Conservation (phyloP, 1,139 yeast species). For the Sugiyamaella castrensis region DNA sequence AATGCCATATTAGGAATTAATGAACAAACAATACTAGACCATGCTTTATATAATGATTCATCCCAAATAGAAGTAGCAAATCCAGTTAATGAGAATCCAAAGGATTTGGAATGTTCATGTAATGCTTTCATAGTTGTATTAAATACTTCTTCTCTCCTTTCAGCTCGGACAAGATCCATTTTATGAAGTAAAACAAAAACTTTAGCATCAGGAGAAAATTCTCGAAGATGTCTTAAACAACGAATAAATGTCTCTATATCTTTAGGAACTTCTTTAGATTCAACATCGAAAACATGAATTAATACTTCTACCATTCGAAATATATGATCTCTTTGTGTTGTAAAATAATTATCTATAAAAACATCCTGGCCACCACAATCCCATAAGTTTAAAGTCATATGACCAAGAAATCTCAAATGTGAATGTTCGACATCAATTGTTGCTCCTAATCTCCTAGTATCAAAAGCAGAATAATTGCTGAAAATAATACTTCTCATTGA, state of each 20-base stretch:
- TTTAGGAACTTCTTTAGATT: slow-evolving; percentile 83
- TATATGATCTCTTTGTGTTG: slow-evolving; percentile 83
- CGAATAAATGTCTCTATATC: slow-evolving; percentile 90
- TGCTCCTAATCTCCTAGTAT: slow-evolving; percentile 92
- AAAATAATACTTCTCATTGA: slow-evolving; percentile 96
- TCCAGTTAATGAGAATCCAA: slow-evolving; percentile 76
- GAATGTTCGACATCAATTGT: slow-evolving; percentile 98
- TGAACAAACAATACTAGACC: slow-evolving; percentile 96
- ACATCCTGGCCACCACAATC: slow-evolving; percentile 97
- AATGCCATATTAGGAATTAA: slow-evolving; percentile 86
- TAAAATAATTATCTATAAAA: slow-evolving; percentile 90
- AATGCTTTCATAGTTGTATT: slow-evolving; percentile 79
- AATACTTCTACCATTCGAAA: slow-evolving; percentile 97
- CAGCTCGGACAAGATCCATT: slow-evolving; percentile 92
- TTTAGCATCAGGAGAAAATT: slow-evolving; percentile 86
- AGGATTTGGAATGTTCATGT: slow-evolving; percentile 73
- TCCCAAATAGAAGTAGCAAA: slow-evolving; percentile 98
- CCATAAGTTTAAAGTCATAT: slow-evolving; percentile 94
- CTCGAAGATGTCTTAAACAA: slow-evolving; percentile 75
- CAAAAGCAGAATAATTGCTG: slow-evolving; percentile 92
- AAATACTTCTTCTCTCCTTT: slow-evolving; percentile 80
- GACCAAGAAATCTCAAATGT: slow-evolving; percentile 85
- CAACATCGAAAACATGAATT: slow-evolving; percentile 95
- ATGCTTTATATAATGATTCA: slow-evolving; percentile 90
- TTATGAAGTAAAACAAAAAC: slow-evolving; percentile 90